Evolutionary conservation across 768 basidiomycete species (phyloP).

Genomic region (Rhizopogon sp.): DNA sequence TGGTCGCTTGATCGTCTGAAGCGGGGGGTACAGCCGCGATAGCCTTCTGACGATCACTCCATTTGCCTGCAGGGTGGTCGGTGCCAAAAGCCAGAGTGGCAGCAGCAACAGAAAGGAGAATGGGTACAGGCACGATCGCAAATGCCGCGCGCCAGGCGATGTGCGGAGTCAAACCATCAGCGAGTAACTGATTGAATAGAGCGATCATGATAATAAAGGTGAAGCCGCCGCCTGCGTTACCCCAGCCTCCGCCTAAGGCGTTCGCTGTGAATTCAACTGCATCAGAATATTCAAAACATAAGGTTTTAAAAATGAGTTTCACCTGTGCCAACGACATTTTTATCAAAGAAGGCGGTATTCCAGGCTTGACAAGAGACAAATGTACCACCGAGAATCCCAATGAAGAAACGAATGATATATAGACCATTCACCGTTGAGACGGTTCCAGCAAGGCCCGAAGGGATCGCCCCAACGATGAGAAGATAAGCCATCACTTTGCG

Average conservation of each 20-base stretch:
- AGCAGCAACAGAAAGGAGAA: constrained; percentile 39
- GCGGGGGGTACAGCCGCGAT: constrained; percentile 21
- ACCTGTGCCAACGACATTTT: constrained; percentile 35
- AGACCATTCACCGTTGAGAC: constrained; percentile 35
- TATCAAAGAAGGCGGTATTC: constrained; percentile 60
- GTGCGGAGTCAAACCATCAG: constrained; percentile 32
- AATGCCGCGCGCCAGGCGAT: constrained; percentile 53
- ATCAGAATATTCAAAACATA: neutral
- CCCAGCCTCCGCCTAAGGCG: constrained; percentile 54
- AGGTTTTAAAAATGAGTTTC: neutral
- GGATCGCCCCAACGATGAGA: constrained; percentile 51
- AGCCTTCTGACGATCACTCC: constrained; percentile 41
- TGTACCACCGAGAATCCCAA: constrained; percentile 55
- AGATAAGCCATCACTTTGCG: constrained; percentile 50
- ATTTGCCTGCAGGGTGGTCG: constrained; percentile 51
- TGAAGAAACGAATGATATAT: constrained; percentile 49
- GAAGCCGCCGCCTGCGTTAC: constrained; percentile 40
- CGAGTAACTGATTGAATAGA: constrained; percentile 36
- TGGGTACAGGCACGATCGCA: constrained; percentile 51
- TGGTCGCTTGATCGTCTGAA: neutral
- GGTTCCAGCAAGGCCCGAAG: constrained; percentile 54
- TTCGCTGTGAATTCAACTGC: constrained; percentile 31
- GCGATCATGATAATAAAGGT: constrained; percentile 57
- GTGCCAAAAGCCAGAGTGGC: constrained; percentile 41
- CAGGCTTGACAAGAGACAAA: constrained; percentile 61